These are phyloP conservation scores for Tirmania nivea DNA, from an alignment of 495 filamentous ascomycete species.

Conservation along the genomic window DNA sequence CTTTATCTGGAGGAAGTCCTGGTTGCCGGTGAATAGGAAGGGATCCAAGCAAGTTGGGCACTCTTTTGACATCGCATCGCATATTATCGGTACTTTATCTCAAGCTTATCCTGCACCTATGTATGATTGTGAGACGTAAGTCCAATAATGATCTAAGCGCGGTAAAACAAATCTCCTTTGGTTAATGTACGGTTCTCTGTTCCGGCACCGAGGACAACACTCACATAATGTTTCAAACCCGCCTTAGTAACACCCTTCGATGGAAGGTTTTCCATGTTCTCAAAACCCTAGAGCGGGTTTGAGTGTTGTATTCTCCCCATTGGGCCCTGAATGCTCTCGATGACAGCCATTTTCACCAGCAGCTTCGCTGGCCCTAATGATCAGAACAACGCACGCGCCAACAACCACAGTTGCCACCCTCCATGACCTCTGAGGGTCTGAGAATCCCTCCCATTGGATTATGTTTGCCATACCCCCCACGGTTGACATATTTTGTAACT, in stretches of 20 bases:
- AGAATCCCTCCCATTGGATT: background rate
- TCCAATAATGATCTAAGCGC: background rate
- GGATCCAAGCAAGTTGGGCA: background rate
- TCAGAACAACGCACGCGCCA: background rate
- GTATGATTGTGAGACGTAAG: background rate
- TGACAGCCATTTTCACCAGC: background rate
- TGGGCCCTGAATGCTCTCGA: background rate
- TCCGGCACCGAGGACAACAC: background rate
- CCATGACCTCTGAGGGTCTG: background rate
- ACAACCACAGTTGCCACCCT: too few species aligned
- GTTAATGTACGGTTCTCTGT: too few species aligned
- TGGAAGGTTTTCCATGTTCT: background rate
- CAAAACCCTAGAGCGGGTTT: background rate
- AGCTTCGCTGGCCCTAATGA: background rate
- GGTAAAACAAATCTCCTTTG: background rate
- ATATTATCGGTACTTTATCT: background rate
- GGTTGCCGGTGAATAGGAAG: background rate
- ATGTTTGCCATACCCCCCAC: background rate
- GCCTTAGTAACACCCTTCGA: background rate
- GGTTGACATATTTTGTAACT: background rate
- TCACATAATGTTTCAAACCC: background rate
- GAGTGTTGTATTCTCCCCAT: background rate
- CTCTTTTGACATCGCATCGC: background rate
- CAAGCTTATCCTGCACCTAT: background rate
- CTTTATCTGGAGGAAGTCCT: background rate